Conservation (phyloP, 106 monocot species). For the Gastrodia elata region DNA sequence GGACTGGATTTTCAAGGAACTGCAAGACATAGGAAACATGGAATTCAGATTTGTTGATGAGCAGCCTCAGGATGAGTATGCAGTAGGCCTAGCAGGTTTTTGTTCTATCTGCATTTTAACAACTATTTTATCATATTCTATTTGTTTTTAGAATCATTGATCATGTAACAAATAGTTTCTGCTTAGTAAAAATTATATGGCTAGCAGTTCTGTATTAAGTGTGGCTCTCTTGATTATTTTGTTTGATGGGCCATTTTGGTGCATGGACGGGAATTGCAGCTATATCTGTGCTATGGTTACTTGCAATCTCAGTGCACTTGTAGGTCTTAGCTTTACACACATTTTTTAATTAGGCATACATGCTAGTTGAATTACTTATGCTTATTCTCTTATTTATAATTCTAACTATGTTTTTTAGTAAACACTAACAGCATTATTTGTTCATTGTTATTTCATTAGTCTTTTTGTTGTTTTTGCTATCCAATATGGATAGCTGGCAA, state of each 20-base stretch:
- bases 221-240: background rate
- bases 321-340: background rate
- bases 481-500: background rate
- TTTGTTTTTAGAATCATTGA: background rate
- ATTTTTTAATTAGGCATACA: background rate
- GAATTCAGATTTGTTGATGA: constrained; percentile 96
- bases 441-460: background rate
- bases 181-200: background rate
- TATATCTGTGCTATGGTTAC: background rate
- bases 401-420: background rate
- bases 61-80: constrained; percentile 96
- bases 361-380: background rate
- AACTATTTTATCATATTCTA: background rate
- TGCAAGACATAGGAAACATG: constrained; percentile 95
- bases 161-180: background rate
- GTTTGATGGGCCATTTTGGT: background rate
- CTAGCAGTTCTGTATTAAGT: background rate
- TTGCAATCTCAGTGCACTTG: background rate
- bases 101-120: background rate
- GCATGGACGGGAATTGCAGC: background rate
- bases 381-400: background rate
- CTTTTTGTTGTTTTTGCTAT: background rate
- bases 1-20: constrained; percentile 95
- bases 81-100: constrained; percentile 76
- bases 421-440: background rate